phyloP scores from a whole-genome alignment of 768 basidiomycete genomes.

The Tricholoma flavovirens region DNA sequence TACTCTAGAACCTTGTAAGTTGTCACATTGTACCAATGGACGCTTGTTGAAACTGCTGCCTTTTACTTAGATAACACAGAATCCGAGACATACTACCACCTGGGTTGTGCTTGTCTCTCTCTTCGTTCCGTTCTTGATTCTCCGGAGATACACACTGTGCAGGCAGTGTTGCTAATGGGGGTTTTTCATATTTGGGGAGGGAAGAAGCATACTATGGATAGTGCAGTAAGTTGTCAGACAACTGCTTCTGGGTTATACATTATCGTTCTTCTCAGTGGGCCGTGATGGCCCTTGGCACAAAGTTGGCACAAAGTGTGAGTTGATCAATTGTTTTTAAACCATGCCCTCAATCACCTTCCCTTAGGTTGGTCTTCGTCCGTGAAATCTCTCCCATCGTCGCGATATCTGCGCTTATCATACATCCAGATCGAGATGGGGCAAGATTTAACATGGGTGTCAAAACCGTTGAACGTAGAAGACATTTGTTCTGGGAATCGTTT shows the following conservation, averaged over 20 bases:
- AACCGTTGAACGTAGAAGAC: constrained; percentile 54
- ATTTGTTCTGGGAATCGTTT: constrained; percentile 66
- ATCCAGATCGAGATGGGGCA: constrained; percentile 66
- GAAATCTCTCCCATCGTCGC: too few relatives aligned
- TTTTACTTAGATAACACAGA: constrained; percentile 32
- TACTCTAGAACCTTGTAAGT: constrained; percentile 50
- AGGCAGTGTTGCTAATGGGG: constrained; percentile 41
- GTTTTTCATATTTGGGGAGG: constrained; percentile 39
- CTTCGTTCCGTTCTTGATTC: constrained; percentile 46
- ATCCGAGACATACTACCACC: constrained; percentile 40
- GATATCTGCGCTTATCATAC: constrained; percentile 3
- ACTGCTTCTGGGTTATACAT: neutral
- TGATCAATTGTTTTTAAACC: neutral
- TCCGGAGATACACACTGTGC: constrained; percentile 45
- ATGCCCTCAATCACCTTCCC: neutral
- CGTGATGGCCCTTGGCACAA: constrained; percentile 45
- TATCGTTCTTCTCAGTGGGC: constrained; percentile 37
- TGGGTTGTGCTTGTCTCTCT: constrained; percentile 39
- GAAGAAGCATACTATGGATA: constrained; percentile 41
- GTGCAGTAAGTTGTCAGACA: constrained; percentile 26
- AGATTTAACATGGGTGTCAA: constrained; percentile 59
- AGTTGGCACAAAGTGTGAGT: constrained; percentile 56
- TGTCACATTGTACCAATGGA: neutral
- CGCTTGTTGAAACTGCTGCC: neutral
- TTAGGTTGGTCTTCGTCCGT: constrained; percentile 58